phyloP scores from a whole-genome alignment of 257 asterid species.

The Solanum ahanhuiri region DNA sequence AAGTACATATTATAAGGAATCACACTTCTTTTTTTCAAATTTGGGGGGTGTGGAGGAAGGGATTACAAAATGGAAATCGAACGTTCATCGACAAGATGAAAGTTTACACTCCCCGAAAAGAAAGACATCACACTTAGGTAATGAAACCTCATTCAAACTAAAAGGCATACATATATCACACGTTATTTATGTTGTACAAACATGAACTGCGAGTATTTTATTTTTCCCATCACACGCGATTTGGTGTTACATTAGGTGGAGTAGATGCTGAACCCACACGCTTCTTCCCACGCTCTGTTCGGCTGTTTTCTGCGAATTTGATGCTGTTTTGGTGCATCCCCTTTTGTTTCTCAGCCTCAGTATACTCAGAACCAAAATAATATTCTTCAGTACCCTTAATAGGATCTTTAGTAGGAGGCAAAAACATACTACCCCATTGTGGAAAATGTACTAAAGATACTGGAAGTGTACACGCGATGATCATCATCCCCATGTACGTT shows the following conservation, averaged over 20 bases:
- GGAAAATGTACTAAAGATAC: slow-evolving; percentile 15
- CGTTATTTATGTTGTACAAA: neutral
- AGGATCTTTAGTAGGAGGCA: slow-evolving; percentile 5
- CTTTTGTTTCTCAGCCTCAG: slow-evolving; percentile 11
- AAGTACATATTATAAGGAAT: neutral
- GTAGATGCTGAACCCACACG: slow-evolving; percentile 12
- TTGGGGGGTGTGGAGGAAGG: neutral
- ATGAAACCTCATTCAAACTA: neutral
- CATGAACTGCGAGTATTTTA: neutral
- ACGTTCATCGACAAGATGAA: no score
- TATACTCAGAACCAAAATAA: slow-evolving; percentile 6
- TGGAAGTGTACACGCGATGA: slow-evolving; percentile 14
- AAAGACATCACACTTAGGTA: neutral
- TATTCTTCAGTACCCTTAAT: slow-evolving; percentile 11
- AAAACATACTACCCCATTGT: slow-evolving; percentile 28
- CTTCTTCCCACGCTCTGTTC: slow-evolving; percentile 9
- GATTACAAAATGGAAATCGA: neutral
- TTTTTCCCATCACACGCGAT: neutral
- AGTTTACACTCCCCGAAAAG: neutral
- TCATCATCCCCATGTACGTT: slow-evolving; percentile 20
- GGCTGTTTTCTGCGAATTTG: slow-evolving; percentile 14
- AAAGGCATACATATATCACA: neutral
- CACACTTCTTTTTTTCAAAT: neutral
- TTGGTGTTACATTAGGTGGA: slow-evolving; percentile 10
- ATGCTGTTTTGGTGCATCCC: slow-evolving; percentile 19